A percentile compares a stretch with the other conserved stretches of the same genome.
These are phyloP conservation scores for Rutstroemia sp. DNA, from an alignment of 2,329 filamentous ascomycete species.

Conservation along the genomic window DNA sequence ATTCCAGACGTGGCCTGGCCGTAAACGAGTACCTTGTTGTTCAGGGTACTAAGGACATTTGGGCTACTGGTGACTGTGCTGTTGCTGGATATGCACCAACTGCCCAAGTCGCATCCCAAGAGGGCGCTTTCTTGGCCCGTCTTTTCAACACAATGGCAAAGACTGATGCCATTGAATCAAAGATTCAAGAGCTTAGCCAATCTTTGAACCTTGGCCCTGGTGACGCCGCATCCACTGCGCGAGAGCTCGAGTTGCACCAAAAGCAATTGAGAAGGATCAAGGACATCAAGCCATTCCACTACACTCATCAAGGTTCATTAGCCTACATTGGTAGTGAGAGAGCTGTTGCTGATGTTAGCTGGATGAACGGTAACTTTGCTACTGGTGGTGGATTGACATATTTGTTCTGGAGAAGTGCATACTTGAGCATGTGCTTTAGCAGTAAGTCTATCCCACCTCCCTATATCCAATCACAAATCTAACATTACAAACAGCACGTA, in stretches of 20 bases:
- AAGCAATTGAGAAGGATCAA: conserved; percentile 82
- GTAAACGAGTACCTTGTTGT: conserved; percentile 99
- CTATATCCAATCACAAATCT: conserved; percentile 7
- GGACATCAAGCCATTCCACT: conserved; percentile 95
- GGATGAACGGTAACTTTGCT: conserved; percentile 95
- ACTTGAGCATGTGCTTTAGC: conserved; percentile 99
- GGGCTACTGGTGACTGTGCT: conserved; percentile 96
- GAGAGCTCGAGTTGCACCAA: conserved; percentile 79
- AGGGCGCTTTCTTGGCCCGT: conserved; percentile 88
- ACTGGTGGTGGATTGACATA: conserved; percentile 91
- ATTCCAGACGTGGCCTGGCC: conserved; percentile 86
- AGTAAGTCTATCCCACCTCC: conserved; percentile 53
- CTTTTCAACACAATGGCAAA: conserved; percentile 99
- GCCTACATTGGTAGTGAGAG: conserved; percentile 98
- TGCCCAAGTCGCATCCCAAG: conserved; percentile 91
- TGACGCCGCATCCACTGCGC: conserved; percentile 58
- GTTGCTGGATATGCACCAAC: conserved; percentile 97
- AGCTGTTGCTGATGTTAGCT: conserved; percentile 93
- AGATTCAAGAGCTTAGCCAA: conserved; percentile 63
- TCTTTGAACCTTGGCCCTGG: conserved; percentile 53
- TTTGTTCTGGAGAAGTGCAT: conserved; percentile 96
- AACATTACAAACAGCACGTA: conserved; percentile 57
- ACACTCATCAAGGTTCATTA: conserved; percentile 93
- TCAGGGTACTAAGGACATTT: conserved; percentile 93
- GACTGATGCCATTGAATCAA: conserved; percentile 72